Evolutionary conservation across 345 rosid species (phyloP), one percentile per base, ranked within the genome.

Genomic region (Bretschneidera sinensis): DNA sequence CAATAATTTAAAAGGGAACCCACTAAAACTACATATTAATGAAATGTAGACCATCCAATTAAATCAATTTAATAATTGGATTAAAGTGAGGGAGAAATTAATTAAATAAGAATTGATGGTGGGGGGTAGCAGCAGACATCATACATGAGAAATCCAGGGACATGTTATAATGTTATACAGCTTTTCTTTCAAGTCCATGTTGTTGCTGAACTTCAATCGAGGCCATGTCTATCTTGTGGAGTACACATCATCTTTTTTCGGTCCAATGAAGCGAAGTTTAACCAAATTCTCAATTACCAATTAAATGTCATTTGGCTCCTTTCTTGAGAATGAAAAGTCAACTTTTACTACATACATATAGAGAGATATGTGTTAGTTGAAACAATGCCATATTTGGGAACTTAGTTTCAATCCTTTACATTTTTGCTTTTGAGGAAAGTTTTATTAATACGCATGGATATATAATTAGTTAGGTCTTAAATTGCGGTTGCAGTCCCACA

Each of bases 21-120:
- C 80, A 74, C 78, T 71, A 48, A 61, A 48, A 22, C 54, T 24
- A 61, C 19, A 1, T 69, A 71, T 79, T 79, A 77, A 84, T 73
- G 74, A 77, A 75, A 73, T 48, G 70, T 55, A 51, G 74, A 73
- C 85, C 89, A 63, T 59, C 49, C 72, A 76, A 70, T 70, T 61
- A 57, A 62, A 34, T 52, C 52, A 54, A n/a, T 22, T 55, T 57
- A 64, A 28, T 51, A 48, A 49, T 60, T n/a, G 34, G 48, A 55
- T 53, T 47, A 47, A 43, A 52, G 17, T 34, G 48, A 57, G 34
- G 17, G 47, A n/a, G 20, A 28, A 0, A 23, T n/a, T n/a, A 21
- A 20, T 21, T 60, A 21, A 21, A 61, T 57, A 50, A 19, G 25
- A 2, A n/a, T 76, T 13, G 20, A 18, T 48, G 48, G 65, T 60